Base-by-base conservation (phyloP, 2,329 filamentous ascomycete genomes). In the Fusarium sp. region DNA sequence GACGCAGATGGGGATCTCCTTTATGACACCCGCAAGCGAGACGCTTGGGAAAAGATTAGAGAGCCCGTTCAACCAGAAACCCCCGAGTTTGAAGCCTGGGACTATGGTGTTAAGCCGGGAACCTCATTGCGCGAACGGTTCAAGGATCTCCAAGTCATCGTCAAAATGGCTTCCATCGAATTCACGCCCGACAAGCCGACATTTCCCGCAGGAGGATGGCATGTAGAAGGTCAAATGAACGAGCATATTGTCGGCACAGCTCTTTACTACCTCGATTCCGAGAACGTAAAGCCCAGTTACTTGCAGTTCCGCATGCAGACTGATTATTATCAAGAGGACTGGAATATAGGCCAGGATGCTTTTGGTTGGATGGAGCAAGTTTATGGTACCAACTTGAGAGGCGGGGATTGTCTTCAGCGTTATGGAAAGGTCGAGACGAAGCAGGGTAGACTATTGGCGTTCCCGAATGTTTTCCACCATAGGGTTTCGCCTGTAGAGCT, bases 101-200 rank as follows among this genome's bases (percentile, higher is more conserved):
- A 71, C 1, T 77, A 77, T 17, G 68, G 61, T 6, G 42, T 42
- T 4, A 50, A 73, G 6, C 62, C 66, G 0, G 71, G 53, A 1
- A 6, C 15, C 7, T 68, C 65, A 3, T 13, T 77, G 1, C 45
- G 59, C 1, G 68, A 72, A 0, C 55, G 59, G 0, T 75, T 73
- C 27, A 25, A 61, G 5, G 54, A 70, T 0, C 50, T 78, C 4
- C 90, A 93, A 72, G 79, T 92, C 39, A 89, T 92, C 54, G 85
- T 91, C 36, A 91, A 92, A 75, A 82, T 93, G 70, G 85, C 69
- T 1, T 72, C 69, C 1, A 72, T 72, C 3, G 69, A 72, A 12
- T 39, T 72, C 7, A 72, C 70, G 0, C 65, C 69, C 0, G 52
- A 72, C 0, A 72, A 44, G 3, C 70, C 88, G 3, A 10, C 7